These are phyloP conservation scores for Chlamydomonas applanata DNA, from an alignment of 139 green algal species.

Conservation along the genomic window DNA sequence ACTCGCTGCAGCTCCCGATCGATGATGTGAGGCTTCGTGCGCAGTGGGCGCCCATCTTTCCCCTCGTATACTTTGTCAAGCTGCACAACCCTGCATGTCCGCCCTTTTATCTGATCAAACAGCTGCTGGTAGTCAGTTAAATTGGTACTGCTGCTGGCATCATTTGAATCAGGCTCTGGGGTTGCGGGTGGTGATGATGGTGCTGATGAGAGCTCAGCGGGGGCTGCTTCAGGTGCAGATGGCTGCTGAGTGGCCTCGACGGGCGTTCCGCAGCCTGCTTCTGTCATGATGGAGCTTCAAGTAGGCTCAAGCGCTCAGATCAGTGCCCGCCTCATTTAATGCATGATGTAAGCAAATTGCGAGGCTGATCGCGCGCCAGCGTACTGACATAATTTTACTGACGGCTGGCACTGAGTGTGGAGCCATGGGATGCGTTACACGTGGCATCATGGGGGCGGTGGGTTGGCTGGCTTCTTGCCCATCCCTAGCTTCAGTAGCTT, in stretches of 20 bases:
- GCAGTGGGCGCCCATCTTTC: conserved; percentile 2
- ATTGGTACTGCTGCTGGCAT: background rate
- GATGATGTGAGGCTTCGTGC: conserved; percentile 31
- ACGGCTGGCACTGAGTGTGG: too few relatives aligned
- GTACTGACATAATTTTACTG: too few relatives aligned
- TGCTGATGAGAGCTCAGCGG: background rate
- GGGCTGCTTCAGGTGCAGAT: background rate
- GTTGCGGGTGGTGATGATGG: background rate
- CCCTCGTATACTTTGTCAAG: conserved; percentile 26
- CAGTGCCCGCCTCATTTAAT: too few relatives aligned
- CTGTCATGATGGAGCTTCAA: too few relatives aligned
- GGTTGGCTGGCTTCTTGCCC: too few relatives aligned
- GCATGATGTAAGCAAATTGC: too few relatives aligned
- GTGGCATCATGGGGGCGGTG: too few relatives aligned
- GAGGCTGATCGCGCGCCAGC: too few relatives aligned
- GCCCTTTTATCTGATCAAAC: conserved; percentile 39
- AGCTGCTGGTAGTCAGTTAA: conserved; percentile 26
- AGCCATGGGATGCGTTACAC: too few relatives aligned
- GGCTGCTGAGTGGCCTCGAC: background rate
- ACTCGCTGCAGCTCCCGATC: conserved; percentile 45
- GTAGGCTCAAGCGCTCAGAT: too few relatives aligned
- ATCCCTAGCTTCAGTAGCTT: too few relatives aligned
- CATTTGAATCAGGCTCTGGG: background rate
- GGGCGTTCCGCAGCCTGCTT: too few relatives aligned
- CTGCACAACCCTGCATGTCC: conserved; percentile 28